Base-by-base conservation (phyloP, 1,284 basidiomycete genomes). In the Malassezia yamatoensis region DNA sequence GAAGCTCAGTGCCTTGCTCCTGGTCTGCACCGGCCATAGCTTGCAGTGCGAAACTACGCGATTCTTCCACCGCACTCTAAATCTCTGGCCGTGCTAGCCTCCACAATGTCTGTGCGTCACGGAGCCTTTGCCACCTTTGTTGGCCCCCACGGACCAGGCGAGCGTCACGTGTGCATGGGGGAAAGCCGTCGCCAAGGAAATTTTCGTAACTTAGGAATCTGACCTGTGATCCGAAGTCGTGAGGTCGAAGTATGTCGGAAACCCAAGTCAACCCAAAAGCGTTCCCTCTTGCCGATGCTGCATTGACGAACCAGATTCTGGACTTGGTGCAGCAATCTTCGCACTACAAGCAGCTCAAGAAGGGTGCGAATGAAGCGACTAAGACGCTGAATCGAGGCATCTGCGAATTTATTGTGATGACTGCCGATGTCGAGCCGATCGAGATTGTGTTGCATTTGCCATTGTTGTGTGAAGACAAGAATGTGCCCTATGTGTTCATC, bases 351-450 rank as follows among this genome's bases (percentile, higher is more conserved):
- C 90, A 96, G 78, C 80, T 98, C 51, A 98, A 96, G 81, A 98
- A 98, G 81, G 93, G 93, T 63, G 90, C 90, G 40, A 94, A 94
- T 76, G 90, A 94, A 81, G 77, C 77, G 35, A 96, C 91, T 66
- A 96, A 96, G 81, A 98, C 94, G 21, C 82, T 98, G 64, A 98
- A 98, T 78, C 88, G 94, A 75, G 93, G 94, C 79, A 91, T 96
- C 70, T 88, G 90, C 68, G 94, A 98, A 79, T 89, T 99, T 79
- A 93, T 98, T 78, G 84, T 99, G 73, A 81, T 99, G 78, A 94
- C 94, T 57, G 94, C 90, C 60, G 78, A 77, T 71, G 65, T 93
- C 44, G 91, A 98, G 78, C 93, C 93, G 49, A 83, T 99, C 71
- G 93, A 98, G 77, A 98, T 99, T 76, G 80, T 99, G 48, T 83